A percentile compares a stretch with the other conserved stretches of the same genome.
These are phyloP conservation scores for Ganoderma resinaceum DNA, from an alignment of 1,284 basidiomycete genomes.

Conservation along the genomic window DNA sequence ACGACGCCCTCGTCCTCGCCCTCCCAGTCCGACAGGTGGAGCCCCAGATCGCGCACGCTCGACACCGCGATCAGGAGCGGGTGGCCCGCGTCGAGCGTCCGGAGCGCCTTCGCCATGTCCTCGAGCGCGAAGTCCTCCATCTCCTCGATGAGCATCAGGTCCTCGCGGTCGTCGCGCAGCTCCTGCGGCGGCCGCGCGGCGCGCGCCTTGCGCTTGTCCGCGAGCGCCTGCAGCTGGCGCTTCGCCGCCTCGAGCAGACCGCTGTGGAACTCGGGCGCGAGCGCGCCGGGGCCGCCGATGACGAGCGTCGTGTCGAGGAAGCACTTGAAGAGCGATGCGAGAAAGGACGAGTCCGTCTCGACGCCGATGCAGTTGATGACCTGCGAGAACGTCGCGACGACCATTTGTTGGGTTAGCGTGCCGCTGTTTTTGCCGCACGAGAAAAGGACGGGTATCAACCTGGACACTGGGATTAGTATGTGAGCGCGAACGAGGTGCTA, in stretches of 20 bases:
- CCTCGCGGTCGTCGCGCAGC: conserved; percentile 66
- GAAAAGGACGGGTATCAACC: conserved; percentile 79
- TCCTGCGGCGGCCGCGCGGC: conserved; percentile 47
- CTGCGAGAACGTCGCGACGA: conserved; percentile 71
- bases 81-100: conserved; percentile 61
- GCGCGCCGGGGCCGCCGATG: conserved; percentile 58
- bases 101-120: conserved; percentile 72
- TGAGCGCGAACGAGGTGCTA: not conserved
- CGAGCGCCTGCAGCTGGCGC: conserved; percentile 68
- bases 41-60: conserved; percentile 72
- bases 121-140: conserved; percentile 78
- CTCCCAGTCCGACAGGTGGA: conserved; percentile 55
- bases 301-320: conserved; percentile 73
- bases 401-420: conserved; percentile 74
- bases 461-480: conserved; percentile 37
- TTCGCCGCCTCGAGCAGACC: conserved; percentile 72
- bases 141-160: conserved; percentile 74
- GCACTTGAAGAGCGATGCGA: conserved; percentile 80
- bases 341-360: conserved; percentile 77
- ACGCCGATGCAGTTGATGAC: conserved; percentile 69
- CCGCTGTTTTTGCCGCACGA: conserved; percentile 74
- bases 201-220: conserved; percentile 68
- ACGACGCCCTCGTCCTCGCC: conserved; percentile 43
- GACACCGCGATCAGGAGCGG: conserved; percentile 70
- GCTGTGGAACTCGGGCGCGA: conserved; percentile 59